Evolutionary conservation across 2,329 filamentous ascomycete species (phyloP), one percentile per base, ranked within the genome.

Genomic region (Calonectria hawksworthii): DNA sequence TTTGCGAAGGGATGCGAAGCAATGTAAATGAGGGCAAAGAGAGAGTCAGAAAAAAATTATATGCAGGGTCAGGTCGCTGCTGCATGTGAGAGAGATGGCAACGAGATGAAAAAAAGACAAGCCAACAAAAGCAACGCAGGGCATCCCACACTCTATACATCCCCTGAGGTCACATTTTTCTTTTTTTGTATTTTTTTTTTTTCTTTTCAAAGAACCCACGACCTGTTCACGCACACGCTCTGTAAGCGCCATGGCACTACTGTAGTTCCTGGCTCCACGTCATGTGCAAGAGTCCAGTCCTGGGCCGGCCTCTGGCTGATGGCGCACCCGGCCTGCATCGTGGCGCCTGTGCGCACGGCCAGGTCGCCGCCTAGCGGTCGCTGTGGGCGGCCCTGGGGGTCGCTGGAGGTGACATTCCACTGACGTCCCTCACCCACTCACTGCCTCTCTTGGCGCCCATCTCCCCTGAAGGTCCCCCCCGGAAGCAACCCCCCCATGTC

Each of bases 261-360:
- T 72, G 70, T 63, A 65, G 64, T 41, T 64, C 41, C 41, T 30
- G 36, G 61, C 61, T 64, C 47, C 51, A 51, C 59, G 56, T 59
- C 66, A 65, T 38, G 67, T 34, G n/a, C 41, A 38, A 14, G 38
- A 47, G 36, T 47, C 38, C 36, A 47, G 61, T 47, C 36, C n/a
- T 64, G 61, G 21, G 23, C 36, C 38, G 36, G 61, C n/a, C 32
- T 61, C n/a, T 18, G 71, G 66, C 69, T 59, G 56, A 65, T 68
- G 70, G 54, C 59, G 69, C 52, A 30, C 63, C 47, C 66, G 10
- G 32, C 3, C 16, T 44, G 68, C 47, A 71, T 50, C 44, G 59
- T 52, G 68, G 61, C 61, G 61, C 36, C 51, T 34, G 51, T 38
- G 28, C 38, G 59, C 64, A 66, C 50, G 28, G 28, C 30, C n/a